A percentile compares a stretch with the other conserved stretches of the same genome.
These are phyloP conservation scores for Alternaria longipes DNA, from an alignment of 2,329 filamentous ascomycete genomes.

Conservation along the genomic window DNA sequence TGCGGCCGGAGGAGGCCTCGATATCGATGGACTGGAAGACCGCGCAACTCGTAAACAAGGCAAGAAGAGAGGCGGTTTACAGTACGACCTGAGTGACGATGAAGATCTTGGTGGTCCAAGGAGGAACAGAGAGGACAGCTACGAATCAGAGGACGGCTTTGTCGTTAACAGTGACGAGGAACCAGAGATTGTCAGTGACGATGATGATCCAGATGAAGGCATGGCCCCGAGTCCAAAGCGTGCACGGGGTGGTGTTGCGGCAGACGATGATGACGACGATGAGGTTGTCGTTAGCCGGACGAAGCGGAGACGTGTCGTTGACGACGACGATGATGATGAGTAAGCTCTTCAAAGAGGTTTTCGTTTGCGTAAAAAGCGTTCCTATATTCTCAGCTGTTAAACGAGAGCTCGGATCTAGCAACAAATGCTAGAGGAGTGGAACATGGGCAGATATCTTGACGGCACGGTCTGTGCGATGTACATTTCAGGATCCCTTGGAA, in stretches of 20 bases:
- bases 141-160: constrained; percentile 82
- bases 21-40: constrained; percentile 67
- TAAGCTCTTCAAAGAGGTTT: constrained; percentile 13
- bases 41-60: constrained; percentile 41
- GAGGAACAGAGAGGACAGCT: constrained; percentile 73
- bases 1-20: constrained; percentile 67
- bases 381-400: not conserved
- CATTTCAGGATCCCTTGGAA: not conserved
- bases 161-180: constrained; percentile 80
- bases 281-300: constrained; percentile 42
- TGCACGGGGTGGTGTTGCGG: constrained; percentile 41
- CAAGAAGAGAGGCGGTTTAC: constrained; percentile 49
- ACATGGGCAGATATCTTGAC: not conserved
- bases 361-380: not conserved
- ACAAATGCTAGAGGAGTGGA: not conserved
- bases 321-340: constrained; percentile 61
- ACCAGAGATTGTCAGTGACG: constrained; percentile 68
- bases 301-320: constrained; percentile 57
- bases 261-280: constrained; percentile 47
- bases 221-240: constrained; percentile 56
- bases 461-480: not conserved
- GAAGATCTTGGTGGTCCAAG: constrained; percentile 75
- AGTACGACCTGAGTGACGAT: constrained; percentile 71
- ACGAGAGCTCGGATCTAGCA: not conserved
- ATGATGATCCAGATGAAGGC: constrained; percentile 61